phyloP scores from a whole-genome alignment of 805 yeast genomes.

The Candida coquimbonensis region DNA sequence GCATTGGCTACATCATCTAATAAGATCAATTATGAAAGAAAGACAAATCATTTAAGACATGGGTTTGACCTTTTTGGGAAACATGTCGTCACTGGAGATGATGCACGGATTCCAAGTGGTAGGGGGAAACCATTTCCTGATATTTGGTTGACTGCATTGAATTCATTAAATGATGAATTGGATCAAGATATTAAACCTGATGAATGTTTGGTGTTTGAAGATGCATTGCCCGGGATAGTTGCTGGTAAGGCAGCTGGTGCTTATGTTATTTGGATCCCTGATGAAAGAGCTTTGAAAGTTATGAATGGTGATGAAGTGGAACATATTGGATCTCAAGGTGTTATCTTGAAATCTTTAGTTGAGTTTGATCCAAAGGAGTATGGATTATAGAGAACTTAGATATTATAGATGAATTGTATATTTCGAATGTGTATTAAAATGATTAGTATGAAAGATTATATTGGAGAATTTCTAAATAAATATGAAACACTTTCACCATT shows the following conservation, averaged over 20 bases:
- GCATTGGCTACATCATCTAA: conserved; percentile 89
- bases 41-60: conserved; percentile 63
- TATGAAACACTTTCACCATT: conserved; percentile 83
- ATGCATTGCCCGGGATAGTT: conserved; percentile 85
- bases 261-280: conserved; percentile 92
- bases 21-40: conserved; percentile 50
- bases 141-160: conserved; percentile 81
- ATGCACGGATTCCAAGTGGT: conserved; percentile 72
- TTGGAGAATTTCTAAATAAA: conserved; percentile 63
- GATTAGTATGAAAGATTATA: conserved; percentile 1
- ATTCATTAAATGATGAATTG: conserved; percentile 47
- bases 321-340: conserved; percentile 52
- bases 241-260: conserved; percentile 83
- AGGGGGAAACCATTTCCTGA: conserved; percentile 93
- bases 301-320: conserved; percentile 43
- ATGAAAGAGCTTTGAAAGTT: conserved; percentile 56
- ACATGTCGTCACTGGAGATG: conserved; percentile 84
- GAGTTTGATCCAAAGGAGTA: conserved; percentile 46
- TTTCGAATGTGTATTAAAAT: background rate
- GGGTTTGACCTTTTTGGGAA: conserved; percentile 58
- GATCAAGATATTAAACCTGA: conserved; percentile 59
- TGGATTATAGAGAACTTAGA: conserved; percentile 27
- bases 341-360: conserved; percentile 42
- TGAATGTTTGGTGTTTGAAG: conserved; percentile 90
- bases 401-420: background rate